Percentiles rank a stretch among this genome's conserved stretches.
Conservation (phyloP, 2,329 filamentous ascomycete species). For the Bisporella sp. region DNA sequence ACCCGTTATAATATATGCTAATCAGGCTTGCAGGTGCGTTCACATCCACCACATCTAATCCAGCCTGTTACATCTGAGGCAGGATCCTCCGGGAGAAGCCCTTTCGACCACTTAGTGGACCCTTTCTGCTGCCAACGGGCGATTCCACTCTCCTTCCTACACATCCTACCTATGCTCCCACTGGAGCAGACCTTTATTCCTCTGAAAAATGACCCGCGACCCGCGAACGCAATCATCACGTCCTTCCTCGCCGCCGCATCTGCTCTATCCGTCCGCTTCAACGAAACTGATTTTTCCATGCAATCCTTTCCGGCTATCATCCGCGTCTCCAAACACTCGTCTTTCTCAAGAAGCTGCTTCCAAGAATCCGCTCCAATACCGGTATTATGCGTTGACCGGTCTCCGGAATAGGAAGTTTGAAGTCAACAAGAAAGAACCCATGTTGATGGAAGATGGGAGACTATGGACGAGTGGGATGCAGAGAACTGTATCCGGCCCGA, state of each 20-base stretch:
- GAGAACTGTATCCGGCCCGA: background rate
- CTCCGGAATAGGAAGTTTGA: background rate
- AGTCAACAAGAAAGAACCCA: background rate
- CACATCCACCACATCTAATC: background rate
- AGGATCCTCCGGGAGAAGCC: background rate
- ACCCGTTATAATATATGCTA: no score
- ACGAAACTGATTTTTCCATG: background rate
- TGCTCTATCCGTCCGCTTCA: background rate
- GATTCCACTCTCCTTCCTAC: slow-evolving; percentile 3
- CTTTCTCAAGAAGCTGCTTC: background rate
- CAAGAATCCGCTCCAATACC: background rate
- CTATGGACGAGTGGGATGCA: slow-evolving; percentile 2
- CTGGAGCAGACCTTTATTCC: background rate
- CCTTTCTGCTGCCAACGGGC: slow-evolving; percentile 9
- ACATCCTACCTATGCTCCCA: background rate
- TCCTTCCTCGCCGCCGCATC: slow-evolving; percentile 1
- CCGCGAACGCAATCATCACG: background rate
- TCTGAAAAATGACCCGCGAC: background rate
- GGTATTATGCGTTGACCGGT: slow-evolving; percentile 5
- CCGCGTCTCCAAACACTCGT: background rate
- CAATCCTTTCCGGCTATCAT: background rate
- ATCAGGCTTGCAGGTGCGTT: no score
- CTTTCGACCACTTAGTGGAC: background rate
- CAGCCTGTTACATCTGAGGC: background rate
- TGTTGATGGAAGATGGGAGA: background rate